A percentile compares a stretch with the other conserved stretches of the same genome.
phyloP scores from a whole-genome alignment of 2,329 filamentous ascomycete species.

The Ophiocordyceps camponoti-saundersi region DNA sequence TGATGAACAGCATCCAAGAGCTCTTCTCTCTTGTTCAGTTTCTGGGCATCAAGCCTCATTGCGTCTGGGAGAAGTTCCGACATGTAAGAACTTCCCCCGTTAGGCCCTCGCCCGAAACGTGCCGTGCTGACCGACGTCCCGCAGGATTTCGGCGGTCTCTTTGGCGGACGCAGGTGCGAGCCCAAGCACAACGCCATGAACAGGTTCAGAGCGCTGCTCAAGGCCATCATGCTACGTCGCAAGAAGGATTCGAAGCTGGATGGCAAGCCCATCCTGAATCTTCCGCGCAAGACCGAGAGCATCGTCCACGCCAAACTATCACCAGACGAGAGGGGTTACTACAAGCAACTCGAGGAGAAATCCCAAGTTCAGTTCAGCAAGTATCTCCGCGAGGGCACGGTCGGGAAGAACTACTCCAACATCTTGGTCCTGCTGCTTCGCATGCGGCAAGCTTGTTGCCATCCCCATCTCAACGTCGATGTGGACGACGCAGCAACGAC shows the following conservation, averaged over 20 bases:
- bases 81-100: constrained; percentile 19
- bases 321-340: constrained; percentile 58
- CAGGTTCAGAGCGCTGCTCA: constrained; percentile 57
- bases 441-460: constrained; percentile 53
- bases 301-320: constrained; percentile 59
- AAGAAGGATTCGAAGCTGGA: constrained; percentile 68
- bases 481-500: constrained; percentile 17
- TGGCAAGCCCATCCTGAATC: constrained; percentile 60
- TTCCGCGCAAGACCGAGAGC: constrained; percentile 62
- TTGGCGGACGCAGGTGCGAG: constrained; percentile 20
- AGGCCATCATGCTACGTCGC: constrained; percentile 65
- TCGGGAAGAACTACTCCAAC: constrained; percentile 56
- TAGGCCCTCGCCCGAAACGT: neutral
- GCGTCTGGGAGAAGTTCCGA: constrained; percentile 44
- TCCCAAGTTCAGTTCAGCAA: constrained; percentile 60
- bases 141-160: constrained; percentile 24
- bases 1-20: constrained; percentile 74
- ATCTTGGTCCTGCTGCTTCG: constrained; percentile 69
- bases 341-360: constrained; percentile 53
- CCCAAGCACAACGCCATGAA: constrained; percentile 48
- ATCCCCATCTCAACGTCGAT: constrained; percentile 14
- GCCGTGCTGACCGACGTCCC: constrained; percentile 4
- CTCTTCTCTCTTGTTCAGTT: constrained; percentile 65
- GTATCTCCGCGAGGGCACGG: constrained; percentile 50
- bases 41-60: constrained; percentile 60